These are phyloP conservation scores for Coprinellus micaceus DNA, from an alignment of 768 basidiomycete genomes.

Conservation along the genomic window DNA sequence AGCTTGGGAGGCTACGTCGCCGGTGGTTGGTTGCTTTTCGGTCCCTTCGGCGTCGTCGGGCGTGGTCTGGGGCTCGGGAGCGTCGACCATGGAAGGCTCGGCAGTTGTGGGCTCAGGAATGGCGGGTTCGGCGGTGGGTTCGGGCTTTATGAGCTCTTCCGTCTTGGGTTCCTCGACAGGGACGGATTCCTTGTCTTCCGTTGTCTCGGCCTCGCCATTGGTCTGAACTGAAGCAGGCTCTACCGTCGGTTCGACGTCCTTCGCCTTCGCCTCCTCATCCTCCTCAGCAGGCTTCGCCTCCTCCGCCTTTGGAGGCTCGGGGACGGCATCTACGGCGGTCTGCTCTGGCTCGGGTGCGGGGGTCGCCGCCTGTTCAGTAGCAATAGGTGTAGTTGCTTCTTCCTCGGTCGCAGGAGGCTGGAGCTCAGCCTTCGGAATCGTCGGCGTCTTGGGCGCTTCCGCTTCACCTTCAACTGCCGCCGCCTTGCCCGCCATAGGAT, in stretches of 20 bases:
- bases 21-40: too few relatives aligned
- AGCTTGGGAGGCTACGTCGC: too few relatives aligned
- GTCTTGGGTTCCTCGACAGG: neutral
- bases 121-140: neutral
- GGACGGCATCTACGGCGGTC: conserved; percentile 1
- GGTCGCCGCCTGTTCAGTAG: too few relatives aligned
- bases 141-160: neutral
- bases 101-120: too few relatives aligned
- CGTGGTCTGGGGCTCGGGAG: too few relatives aligned
- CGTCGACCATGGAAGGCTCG: too few relatives aligned
- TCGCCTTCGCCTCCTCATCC: conserved; percentile 1
- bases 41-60: too few relatives aligned
- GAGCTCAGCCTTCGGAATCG: neutral
- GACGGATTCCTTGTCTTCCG: neutral
- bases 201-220: neutral
- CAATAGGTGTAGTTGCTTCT: too few relatives aligned
- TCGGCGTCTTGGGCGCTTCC: neutral
- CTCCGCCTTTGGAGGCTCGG: neutral
- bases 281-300: neutral
- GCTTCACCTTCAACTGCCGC: too few relatives aligned
- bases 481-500: neutral
- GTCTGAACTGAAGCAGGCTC: neutral
- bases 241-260: conserved; percentile 3
- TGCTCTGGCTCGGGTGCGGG: too few relatives aligned
- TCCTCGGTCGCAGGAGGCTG: neutral